phyloP scores from a whole-genome alignment of 805 yeast genomes.

The Hanseniaspora pseudoguilliermondii region DNA sequence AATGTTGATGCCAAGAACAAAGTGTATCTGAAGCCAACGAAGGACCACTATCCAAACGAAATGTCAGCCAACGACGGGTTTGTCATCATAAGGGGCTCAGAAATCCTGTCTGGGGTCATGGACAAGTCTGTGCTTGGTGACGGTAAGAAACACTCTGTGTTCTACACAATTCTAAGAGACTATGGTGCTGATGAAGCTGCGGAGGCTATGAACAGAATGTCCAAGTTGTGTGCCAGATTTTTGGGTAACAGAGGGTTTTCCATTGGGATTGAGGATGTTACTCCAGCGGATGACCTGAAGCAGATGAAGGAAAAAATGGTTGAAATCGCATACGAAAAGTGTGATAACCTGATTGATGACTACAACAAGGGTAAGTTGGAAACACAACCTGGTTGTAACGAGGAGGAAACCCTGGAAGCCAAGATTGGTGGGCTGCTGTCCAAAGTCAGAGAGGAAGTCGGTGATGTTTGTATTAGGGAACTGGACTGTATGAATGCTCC shows the following conservation, averaged over 20 bases:
- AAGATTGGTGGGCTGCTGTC: conserved; percentile 92
- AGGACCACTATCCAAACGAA: conserved; percentile 60
- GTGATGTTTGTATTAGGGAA: conserved; percentile 91
- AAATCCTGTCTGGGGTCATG: conserved; percentile 86
- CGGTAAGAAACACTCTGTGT: conserved; percentile 94
- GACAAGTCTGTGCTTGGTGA: conserved; percentile 94
- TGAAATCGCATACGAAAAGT: conserved; percentile 75
- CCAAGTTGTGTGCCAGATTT: conserved; percentile 92
- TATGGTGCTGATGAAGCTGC: conserved; percentile 97
- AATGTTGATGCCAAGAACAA: conserved; percentile 91
- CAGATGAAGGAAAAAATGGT: conserved; percentile 75
- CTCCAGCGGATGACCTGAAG: conserved; percentile 73
- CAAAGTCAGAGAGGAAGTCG: conserved; percentile 96
- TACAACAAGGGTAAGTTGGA: conserved; percentile 79
- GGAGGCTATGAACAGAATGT: conserved; percentile 94
- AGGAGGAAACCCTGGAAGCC: conserved; percentile 95
- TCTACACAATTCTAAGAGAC: conserved; percentile 87
- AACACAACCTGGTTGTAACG: conserved; percentile 98
- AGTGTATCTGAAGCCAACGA: conserved; percentile 66
- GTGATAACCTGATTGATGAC: conserved; percentile 76
- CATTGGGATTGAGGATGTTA: conserved; percentile 93
- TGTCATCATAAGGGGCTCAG: conserved; percentile 79
- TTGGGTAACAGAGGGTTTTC: conserved; percentile 93
- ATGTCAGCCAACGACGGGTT: conserved; percentile 98
- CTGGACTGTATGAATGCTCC: conserved; percentile 87